Percentiles rank a stretch among this genome's conserved stretches.
Conservation (phyloP, 2,329 filamentous ascomycete species). For the Venturia carpophila region DNA sequence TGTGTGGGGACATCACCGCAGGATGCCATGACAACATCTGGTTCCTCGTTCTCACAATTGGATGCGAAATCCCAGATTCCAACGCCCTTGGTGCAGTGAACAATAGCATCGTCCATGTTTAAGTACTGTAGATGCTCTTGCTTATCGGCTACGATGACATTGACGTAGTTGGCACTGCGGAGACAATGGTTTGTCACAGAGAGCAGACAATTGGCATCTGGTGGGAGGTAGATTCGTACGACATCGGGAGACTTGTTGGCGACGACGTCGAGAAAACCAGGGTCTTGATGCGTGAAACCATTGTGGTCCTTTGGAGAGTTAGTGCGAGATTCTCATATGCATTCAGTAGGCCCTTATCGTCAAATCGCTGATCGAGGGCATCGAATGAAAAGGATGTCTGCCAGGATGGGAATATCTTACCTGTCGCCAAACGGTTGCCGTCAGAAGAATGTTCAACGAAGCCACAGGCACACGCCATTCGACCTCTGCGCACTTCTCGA, state of each 20-base stretch:
- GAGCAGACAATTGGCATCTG: constrained; percentile 70
- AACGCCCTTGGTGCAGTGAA: constrained; percentile 70
- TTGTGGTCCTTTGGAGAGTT: constrained; percentile 61
- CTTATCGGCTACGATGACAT: constrained; percentile 73
- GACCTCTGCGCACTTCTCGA: constrained; percentile 73
- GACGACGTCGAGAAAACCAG: constrained; percentile 70
- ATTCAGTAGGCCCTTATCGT: background rate
- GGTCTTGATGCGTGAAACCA: constrained; percentile 75
- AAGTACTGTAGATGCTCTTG: constrained; percentile 71
- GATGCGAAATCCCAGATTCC: constrained; percentile 73
- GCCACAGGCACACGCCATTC: constrained; percentile 67
- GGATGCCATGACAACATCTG: constrained; percentile 67
- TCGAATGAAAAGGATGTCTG: background rate
- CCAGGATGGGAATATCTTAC: background rate
- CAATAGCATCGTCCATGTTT: constrained; percentile 62
- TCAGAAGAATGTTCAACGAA: constrained; percentile 72
- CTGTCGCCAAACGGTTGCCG: constrained; percentile 64
- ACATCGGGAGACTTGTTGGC: constrained; percentile 74
- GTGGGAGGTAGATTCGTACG: constrained; percentile 72
- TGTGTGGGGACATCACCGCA: constrained; percentile 69
- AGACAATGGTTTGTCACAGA: constrained; percentile 71
- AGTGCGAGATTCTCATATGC: background rate
- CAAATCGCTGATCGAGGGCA: background rate
- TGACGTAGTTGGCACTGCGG: constrained; percentile 67
- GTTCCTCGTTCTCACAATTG: constrained; percentile 60